Base-by-base conservation (phyloP, 331 rosid genomes). In the Rhamnella rubrinervis region DNA sequence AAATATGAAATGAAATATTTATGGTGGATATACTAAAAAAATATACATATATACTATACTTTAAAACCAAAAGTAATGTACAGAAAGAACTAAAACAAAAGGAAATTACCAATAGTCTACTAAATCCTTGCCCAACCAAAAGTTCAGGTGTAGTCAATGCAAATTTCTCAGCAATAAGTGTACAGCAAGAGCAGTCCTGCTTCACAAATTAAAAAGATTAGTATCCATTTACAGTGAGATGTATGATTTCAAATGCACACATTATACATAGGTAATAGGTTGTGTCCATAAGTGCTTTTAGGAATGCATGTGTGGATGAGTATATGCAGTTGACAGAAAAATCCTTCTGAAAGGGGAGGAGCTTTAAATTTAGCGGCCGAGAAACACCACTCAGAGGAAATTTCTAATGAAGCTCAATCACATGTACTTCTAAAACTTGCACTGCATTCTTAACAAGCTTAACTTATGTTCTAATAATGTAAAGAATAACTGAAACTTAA, bases 171-270 rank as follows among this genome's bases (percentile, higher is more conserved):
- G 96, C 88, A 74, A 93, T 72, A 53, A 75, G 77, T 10, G 96
- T 80, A 67, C 96, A 88, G 68, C 90, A 90, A 64, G 92, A 90
- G 71, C 85, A 74, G 62, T 80, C 93, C 93, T 90, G 93, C 67
- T 72, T 25, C 5, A 61, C 59, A 74, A 37, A 77, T 50, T 41
- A 65, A 1, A 3, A 59, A 25, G 19, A 37, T 49, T 55, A 63
- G 47, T 16, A 72, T 15, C 10, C 17, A 18, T 46, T 47, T 59
- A 59, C 59, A 37, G 20, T 52, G 31, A 19, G 31, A 28, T 4
- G 15, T 41, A 26, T 25, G 15, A 31, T 63, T 63, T 55, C 77
- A 44, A 11, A 59, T 59, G 19, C 40, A 59, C n/a, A 28, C 0
- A 59, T 59, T 14, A 26, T 3, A 59, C 63, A 59, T 6, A 57